A percentile compares a stretch with the other conserved stretches of the same genome.
Evolutionary conservation across 73 alveolate species (phyloP).

Genomic region (Loxodes magnus): DNA sequence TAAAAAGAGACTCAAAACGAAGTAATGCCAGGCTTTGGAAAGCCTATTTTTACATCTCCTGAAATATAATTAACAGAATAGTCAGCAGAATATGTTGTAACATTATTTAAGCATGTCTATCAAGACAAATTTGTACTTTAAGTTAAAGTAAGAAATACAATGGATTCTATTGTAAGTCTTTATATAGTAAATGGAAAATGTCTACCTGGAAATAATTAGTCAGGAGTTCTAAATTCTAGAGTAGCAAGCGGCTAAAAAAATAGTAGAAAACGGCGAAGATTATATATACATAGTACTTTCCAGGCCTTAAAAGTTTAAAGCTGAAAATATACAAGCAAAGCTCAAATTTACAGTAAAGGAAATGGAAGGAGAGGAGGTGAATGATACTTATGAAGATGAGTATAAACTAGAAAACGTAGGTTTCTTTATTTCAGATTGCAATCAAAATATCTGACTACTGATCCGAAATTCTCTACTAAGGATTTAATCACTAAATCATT

Average conservation of each 20-base stretch:
- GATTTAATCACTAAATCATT: too few relatives aligned
- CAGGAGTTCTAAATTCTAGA: neutral
- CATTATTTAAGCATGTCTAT: neutral
- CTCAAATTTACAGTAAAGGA: slow-evolving; percentile 9
- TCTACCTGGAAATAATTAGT: neutral
- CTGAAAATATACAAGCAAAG: neutral
- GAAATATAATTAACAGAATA: slow-evolving; percentile 3
- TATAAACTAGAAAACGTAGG: slow-evolving; percentile 9
- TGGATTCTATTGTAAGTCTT: neutral
- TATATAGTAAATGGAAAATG: neutral
- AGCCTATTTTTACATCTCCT: neutral
- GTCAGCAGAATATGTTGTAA: slow-evolving; percentile 3
- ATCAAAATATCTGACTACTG: too few relatives aligned
- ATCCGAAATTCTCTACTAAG: too few relatives aligned
- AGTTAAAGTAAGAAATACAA: neutral
- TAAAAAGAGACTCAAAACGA: neutral
- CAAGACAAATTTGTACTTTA: neutral
- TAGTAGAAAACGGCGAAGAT: neutral
- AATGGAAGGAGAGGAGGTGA: slow-evolving; percentile 2
- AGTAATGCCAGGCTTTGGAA: slow-evolving; percentile 4
- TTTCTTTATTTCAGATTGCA: too few relatives aligned
- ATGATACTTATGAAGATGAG: slow-evolving; percentile 7
- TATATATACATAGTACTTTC: neutral
- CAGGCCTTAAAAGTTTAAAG: neutral
- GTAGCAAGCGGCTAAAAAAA: neutral